phyloP scores from a whole-genome alignment of 345 rosid species.

The Populus simonii region DNA sequence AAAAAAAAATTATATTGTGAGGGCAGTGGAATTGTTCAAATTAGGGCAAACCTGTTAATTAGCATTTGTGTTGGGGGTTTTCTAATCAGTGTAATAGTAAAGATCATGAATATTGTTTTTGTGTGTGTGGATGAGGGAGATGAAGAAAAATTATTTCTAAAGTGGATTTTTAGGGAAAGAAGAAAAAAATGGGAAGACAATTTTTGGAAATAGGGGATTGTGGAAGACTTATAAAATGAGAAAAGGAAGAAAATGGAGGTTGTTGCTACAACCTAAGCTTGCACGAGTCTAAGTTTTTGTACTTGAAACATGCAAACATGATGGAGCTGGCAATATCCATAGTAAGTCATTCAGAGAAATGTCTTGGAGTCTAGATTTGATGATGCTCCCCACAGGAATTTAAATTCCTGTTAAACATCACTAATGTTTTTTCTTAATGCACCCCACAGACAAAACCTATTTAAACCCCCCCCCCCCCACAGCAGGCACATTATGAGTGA shows the following conservation, averaged over 20 bases:
- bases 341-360: neutral
- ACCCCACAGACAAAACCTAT: neutral
- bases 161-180: neutral
- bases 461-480: neutral
- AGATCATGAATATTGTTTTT: neutral
- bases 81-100: neutral
- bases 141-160: neutral
- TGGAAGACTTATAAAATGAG: neutral
- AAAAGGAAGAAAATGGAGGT: neutral
- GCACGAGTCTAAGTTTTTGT: neutral
- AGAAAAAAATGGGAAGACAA: neutral
- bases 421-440: neutral
- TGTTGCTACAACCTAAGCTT: neutral
- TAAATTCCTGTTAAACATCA: neutral
- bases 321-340: neutral
- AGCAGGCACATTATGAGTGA: neutral
- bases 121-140: neutral
- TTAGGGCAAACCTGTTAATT: neutral
- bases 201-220: neutral
- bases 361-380: neutral
- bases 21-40: neutral
- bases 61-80: neutral
- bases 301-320: neutral
- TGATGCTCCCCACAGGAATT: neutral
- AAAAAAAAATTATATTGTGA: neutral